Percentiles rank a stretch among this genome's conserved stretches.
Conservation (phyloP, 2,329 filamentous ascomycete genomes). For the Kalaharituber pfeilii region DNA sequence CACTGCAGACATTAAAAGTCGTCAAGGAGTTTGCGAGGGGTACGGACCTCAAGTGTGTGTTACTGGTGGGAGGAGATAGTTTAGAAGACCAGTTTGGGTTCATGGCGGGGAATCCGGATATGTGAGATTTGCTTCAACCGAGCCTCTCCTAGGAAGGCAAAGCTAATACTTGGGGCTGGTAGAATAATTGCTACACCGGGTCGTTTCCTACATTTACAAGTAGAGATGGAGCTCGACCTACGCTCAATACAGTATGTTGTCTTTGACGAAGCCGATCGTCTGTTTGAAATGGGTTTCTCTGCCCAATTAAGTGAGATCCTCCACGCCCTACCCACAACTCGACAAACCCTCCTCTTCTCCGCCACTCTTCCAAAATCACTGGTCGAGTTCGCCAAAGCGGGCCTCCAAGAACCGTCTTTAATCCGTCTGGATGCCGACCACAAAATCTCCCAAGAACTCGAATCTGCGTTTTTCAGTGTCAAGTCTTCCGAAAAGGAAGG, state of each 20-base stretch:
- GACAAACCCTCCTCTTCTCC: conserved; percentile 88
- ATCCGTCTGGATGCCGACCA: conserved; percentile 84
- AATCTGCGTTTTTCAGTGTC: conserved; percentile 85
- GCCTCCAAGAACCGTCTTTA: conserved; percentile 77
- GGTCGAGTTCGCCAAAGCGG: conserved; percentile 88
- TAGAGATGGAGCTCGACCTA: conserved; percentile 88
- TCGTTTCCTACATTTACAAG: conserved; percentile 88
- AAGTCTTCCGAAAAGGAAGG: conserved; percentile 91
- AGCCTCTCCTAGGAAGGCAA: too few relatives aligned
- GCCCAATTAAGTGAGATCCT: conserved; percentile 86
- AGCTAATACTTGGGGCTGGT: too few relatives aligned
- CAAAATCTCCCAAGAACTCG: conserved; percentile 89
- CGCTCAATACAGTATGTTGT: conserved; percentile 85
- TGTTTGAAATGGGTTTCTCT: conserved; percentile 98
- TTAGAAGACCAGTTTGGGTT: conserved; percentile 85
- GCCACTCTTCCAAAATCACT: conserved; percentile 85
- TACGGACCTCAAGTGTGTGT: conserved; percentile 75
- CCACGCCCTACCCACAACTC: conserved; percentile 61
- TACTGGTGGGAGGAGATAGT: conserved; percentile 88
- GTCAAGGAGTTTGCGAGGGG: conserved; percentile 85
- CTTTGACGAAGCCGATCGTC: conserved; percentile 88
- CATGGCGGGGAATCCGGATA: conserved; percentile 90
- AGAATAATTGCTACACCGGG: conserved; percentile 82
- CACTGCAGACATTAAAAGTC: conserved; percentile 86
- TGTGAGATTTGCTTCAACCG: conserved; percentile 27